These are phyloP conservation scores for grape (Vitis vinifera) DNA, from an alignment of 164 flowering plant genomes.

Conservation along the genomic window ASM3070453v1 NC_081805.1:26640001-26640500, in stretches of 20 bases:
- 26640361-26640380: conserved; percentile 54
- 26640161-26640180: too few relatives aligned
- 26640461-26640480: conserved; percentile 44
- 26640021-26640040: too few relatives aligned
- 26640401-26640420: conserved; percentile 53
- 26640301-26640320: not conserved
- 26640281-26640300: not conserved
- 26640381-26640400: conserved; percentile 56
- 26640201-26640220: too few relatives aligned
- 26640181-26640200: too few relatives aligned
- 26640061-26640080: too few relatives aligned
- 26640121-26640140: too few relatives aligned
- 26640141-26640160: too few relatives aligned
- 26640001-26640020: not conserved
- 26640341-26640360: conserved; percentile 53
- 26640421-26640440: conserved; percentile 54
- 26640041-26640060: not conserved
- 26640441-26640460: conserved; percentile 53
- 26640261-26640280: not conserved
- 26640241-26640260: not conserved
- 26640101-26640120: too few relatives aligned
- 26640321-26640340: conserved; percentile 44
- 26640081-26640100: too few relatives aligned
- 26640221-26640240: too few relatives aligned
- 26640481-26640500: conserved; percentile 51